Base-by-base conservation (phyloP, 2,329 filamentous ascomycete genomes). In the Colletotrichum sojae region DNA sequence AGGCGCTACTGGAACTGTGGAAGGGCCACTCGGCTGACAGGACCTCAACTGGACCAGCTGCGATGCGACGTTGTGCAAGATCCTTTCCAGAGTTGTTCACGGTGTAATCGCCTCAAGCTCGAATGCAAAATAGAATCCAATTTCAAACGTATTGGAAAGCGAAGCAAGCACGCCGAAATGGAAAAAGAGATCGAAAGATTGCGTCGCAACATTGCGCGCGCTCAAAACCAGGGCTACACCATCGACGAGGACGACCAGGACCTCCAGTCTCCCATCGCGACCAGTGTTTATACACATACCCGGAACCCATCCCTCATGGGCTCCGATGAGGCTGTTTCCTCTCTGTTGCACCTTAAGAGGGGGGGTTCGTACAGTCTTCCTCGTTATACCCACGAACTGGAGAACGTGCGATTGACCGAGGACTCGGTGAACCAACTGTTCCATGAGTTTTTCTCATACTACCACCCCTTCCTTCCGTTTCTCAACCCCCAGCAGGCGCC, bases 71-170 rank as follows among this genome's bases (percentile, higher is more conserved):
- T 95, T 73, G 85, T 93, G 74, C 92, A 94, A 81, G 92, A 94
- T 31, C 92, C 92, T 18, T 95, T 94, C 79, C 88, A 90, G 75
- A 89, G 89, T 75, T 96, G 93, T 83, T 90, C 90, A 62, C 88
- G 93, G 65, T 96, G 93, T 82, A 89, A 89, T 77, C 92, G 94
- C 75, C 88, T 95, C 76, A 93, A 92, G 80, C 90, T 95, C 70
- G 89, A 91, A 71, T 96, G 93, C 85, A 93, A 94, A 79, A 95
- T 96, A 79, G 92, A 95, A 79, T 93, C 92, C 75, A 94, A 94
- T 80, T 95, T 95, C 82, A 95, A 94, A 85, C 90, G 93, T 74
- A 85, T 95, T 18, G 92, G 93, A 71, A 96, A 96, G 83, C 88
- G 93, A 49, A 92, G 90, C 72, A 92, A 93, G 78, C 92, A 95